These are phyloP conservation scores for Pichia sp. DNA, from an alignment of 1,139 yeast species.

Conservation along the genomic window DNA sequence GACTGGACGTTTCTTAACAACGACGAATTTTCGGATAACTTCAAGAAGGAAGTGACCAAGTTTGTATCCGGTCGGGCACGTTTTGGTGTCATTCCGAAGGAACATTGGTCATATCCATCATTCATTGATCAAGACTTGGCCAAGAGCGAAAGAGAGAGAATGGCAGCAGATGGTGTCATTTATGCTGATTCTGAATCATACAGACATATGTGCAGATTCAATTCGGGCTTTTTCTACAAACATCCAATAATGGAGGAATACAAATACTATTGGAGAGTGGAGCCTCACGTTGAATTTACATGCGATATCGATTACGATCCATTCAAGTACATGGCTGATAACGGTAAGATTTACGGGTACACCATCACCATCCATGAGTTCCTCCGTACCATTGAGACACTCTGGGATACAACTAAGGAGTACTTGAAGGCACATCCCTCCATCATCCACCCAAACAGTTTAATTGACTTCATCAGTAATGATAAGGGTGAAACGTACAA, in stretches of 20 bases:
- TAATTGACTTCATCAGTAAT: constrained; percentile 41
- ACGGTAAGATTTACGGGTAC: constrained; percentile 57
- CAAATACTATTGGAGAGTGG: constrained; percentile 69
- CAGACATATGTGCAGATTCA: constrained; percentile 74
- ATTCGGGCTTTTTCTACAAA: constrained; percentile 58
- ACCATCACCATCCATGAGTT: constrained; percentile 61
- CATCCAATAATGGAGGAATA: constrained; percentile 47
- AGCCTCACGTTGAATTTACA: constrained; percentile 53
- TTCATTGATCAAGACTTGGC: constrained; percentile 58
- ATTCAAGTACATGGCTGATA: constrained; percentile 53
- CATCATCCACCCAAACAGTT: constrained; percentile 38
- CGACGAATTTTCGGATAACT: constrained; percentile 50
- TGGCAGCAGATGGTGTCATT: constrained; percentile 44
- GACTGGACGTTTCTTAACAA: constrained; percentile 75
- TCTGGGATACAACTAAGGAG: constrained; percentile 49
- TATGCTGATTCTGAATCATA: constrained; percentile 62
- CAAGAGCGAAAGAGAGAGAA: constrained; percentile 36
- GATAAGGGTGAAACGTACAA: constrained; percentile 46
- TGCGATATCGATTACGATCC: constrained; percentile 65
- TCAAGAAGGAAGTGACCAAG: constrained; percentile 40
- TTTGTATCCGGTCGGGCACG: constrained; percentile 54
- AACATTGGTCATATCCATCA: constrained; percentile 61
- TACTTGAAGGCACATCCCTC: constrained; percentile 42
- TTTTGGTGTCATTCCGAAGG: constrained; percentile 54
- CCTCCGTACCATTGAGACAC: constrained; percentile 47